Percentiles rank a stretch among this genome's conserved stretches.
phyloP scores from a whole-genome alignment of 306 rosid species.

The Benincasa hispida region DNA sequence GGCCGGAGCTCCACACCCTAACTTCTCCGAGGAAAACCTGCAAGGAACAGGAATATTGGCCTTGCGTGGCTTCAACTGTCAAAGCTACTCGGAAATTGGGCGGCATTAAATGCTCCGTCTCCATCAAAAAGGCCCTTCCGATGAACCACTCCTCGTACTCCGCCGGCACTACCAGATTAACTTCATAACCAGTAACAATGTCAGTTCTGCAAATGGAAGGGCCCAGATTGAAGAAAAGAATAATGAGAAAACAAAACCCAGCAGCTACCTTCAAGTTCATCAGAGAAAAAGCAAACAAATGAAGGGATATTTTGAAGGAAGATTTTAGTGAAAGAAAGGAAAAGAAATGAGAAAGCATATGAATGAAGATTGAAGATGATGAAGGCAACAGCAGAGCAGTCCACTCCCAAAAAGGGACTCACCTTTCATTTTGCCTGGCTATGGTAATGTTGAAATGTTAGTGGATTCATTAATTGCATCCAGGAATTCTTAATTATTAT shows the following conservation, averaged over 20 bases:
- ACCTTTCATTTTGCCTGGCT: slow-evolving; percentile 26
- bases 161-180: slow-evolving; percentile 43
- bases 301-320: slow-evolving; percentile 2
- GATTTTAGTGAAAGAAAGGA: slow-evolving; percentile 21
- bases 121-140: slow-evolving; percentile 52
- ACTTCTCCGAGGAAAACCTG: slow-evolving; percentile 74
- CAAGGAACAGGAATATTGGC: slow-evolving; percentile 57
- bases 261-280: slow-evolving; percentile 39
- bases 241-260: slow-evolving; percentile 16
- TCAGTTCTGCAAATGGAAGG: slow-evolving; percentile 23
- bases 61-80: slow-evolving; percentile 43
- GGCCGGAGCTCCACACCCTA: slow-evolving; percentile 82
- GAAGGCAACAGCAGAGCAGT: slow-evolving; percentile 25
- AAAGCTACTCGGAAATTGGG: slow-evolving; percentile 63
- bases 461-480: slow-evolving; percentile 4
- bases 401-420: slow-evolving; percentile 31
- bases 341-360: slow-evolving; percentile 14
- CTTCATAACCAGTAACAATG: slow-evolving; percentile 29
- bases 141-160: slow-evolving; percentile 34
- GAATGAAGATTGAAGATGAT: slow-evolving; percentile 11
- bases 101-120: slow-evolving; percentile 14
- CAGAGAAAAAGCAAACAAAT: background rate
- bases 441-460: background rate
- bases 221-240: slow-evolving; percentile 23
- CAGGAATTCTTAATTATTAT: background rate